Evolutionary conservation across 2,329 filamentous ascomycete species (phyloP).

Genomic region (Clonostachys sp.): DNA sequence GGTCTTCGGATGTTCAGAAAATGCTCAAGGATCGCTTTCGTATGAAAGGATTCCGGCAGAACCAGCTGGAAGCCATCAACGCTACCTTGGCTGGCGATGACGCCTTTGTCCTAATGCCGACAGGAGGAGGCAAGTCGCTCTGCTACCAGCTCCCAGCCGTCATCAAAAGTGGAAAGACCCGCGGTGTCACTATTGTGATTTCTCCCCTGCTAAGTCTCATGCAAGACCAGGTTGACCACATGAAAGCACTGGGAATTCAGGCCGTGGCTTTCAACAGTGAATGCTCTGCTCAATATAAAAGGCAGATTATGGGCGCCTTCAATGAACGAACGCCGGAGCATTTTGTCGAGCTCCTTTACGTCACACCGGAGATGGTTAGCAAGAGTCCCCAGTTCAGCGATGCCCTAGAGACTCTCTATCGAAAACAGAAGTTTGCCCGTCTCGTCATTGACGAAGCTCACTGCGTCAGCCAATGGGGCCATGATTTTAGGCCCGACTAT

Average conservation of each 20-base stretch:
- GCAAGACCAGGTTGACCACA: conserved; percentile 91
- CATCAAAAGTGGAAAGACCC: conserved; percentile 73
- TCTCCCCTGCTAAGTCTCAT: conserved; percentile 93
- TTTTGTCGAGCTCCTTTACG: conserved; percentile 81
- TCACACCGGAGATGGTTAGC: conserved; percentile 94
- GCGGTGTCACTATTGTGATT: conserved; percentile 88
- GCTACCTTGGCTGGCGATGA: conserved; percentile 83
- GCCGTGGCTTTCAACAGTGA: conserved; percentile 82
- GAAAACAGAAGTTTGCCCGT: conserved; percentile 69
- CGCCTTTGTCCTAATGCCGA: conserved; percentile 95
- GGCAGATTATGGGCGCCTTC: conserved; percentile 61
- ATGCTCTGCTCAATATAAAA: conserved; percentile 56
- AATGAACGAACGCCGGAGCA: conserved; percentile 63
- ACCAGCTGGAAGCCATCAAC: conserved; percentile 95
- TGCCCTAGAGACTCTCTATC: conserved; percentile 64
- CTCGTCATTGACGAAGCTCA: conserved; percentile 99
- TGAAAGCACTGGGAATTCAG: conserved; percentile 69
- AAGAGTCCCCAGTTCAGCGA: conserved; percentile 69
- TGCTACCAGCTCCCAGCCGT: conserved; percentile 95
- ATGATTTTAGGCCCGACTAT: conserved; percentile 96
- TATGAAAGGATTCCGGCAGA: conserved; percentile 80
- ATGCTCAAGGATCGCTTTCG: conserved; percentile 81
- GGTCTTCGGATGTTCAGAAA: conserved; percentile 80
- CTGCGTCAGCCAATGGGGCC: conserved; percentile 98
- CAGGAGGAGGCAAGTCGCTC: conserved; percentile 91